phyloP scores from a whole-genome alignment of 495 filamentous ascomycete species.

The Lasiosphaeria miniovina region DNA sequence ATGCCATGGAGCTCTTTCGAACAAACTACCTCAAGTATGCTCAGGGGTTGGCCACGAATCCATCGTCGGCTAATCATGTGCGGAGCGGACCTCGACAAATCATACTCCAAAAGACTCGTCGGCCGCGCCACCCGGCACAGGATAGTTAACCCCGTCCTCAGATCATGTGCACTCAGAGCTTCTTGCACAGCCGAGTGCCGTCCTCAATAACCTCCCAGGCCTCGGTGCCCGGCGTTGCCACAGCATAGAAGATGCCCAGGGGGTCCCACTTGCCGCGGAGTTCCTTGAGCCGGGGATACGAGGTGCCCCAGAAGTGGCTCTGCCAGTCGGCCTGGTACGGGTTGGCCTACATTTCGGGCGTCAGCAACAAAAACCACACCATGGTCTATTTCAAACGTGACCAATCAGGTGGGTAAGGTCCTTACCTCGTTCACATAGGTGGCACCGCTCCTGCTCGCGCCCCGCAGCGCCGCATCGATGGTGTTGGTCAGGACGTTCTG shows the following conservation, averaged over 20 bases:
- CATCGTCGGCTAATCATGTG: too few relatives aligned
- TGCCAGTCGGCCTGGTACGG: constrained; percentile 41
- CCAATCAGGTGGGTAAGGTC: not conserved
- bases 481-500: constrained; percentile 26
- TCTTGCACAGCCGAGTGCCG: constrained; percentile 34
- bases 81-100: too few relatives aligned
- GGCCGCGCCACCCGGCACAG: too few relatives aligned
- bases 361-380: not conserved
- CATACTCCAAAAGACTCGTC: too few relatives aligned
- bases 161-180: constrained; percentile 3
- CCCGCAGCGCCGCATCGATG: constrained; percentile 28
- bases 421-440: constrained; percentile 48
- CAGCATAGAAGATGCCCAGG: constrained; percentile 44
- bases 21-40: too few relatives aligned
- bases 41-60: too few relatives aligned
- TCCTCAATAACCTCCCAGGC: constrained; percentile 39
- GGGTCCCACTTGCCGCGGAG: constrained; percentile 56
- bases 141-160: too few relatives aligned
- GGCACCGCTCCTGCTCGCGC: constrained; percentile 28
- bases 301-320: constrained; percentile 36
- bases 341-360: constrained; percentile 32
- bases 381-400: not conserved
- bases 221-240: constrained; percentile 39
- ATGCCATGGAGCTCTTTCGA: too few relatives aligned
- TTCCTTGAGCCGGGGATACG: constrained; percentile 33